phyloP scores from a whole-genome alignment of 306 rosid genomes.

The Begonia peltatifolia region DNA sequence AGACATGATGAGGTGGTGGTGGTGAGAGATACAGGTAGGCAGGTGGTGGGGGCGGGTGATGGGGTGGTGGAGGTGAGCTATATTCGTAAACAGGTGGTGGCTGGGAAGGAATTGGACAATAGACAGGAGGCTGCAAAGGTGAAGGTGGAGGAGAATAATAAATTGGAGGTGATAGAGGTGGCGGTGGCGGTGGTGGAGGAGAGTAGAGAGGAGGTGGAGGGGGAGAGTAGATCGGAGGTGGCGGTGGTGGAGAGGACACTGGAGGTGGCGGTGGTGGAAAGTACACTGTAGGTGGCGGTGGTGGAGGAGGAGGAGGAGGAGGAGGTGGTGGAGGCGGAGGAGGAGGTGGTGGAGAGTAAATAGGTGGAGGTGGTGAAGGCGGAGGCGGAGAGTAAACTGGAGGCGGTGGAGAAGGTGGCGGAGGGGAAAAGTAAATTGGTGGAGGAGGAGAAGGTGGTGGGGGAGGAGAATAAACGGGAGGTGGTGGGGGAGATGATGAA shows the following conservation, averaged over 20 bases:
- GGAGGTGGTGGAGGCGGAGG: slow-evolving; percentile 4
- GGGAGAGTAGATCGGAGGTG: slow-evolving; percentile 3
- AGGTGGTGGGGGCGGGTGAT: too few relatives aligned
- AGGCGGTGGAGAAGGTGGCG: slow-evolving; percentile 2
- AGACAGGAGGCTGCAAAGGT: too few relatives aligned
- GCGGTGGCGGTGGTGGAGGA: too few relatives aligned
- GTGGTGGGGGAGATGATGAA: background rate
- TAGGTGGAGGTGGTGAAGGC: background rate
- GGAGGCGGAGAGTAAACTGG: slow-evolving; percentile 8
- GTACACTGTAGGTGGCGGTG: background rate
- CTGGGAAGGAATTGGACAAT: too few relatives aligned
- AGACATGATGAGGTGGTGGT: too few relatives aligned
- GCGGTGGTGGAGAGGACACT: background rate
- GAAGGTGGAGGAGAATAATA: too few relatives aligned
- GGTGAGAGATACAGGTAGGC: too few relatives aligned
- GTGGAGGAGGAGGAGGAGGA: too few relatives aligned
- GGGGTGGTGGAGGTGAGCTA: too few relatives aligned
- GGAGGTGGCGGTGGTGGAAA: background rate
- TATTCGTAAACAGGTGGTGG: too few relatives aligned
- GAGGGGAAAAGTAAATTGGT: background rate
- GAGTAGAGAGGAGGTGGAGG: background rate
- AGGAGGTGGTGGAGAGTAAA: background rate
- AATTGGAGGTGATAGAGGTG: background rate
- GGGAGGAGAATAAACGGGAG: background rate
- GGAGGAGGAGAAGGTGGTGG: background rate